Base-by-base conservation (phyloP, 441 rosid genomes). In the Jatropha podagrica region DNA sequence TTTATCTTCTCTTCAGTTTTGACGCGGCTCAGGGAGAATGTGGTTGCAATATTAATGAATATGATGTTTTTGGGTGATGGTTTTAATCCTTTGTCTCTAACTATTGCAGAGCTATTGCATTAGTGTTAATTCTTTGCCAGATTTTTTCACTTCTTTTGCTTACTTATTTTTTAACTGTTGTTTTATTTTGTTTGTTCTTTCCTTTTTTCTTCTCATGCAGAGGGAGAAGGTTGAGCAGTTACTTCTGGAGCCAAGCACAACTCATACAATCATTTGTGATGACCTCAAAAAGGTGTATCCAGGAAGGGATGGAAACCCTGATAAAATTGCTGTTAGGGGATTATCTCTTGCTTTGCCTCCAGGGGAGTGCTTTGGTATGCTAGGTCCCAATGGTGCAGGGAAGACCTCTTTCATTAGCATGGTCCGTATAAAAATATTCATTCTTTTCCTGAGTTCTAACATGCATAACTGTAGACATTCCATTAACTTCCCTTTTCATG, bases 341-440 rank as follows among this genome's bases (percentile, higher is more conserved):
- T 80, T 95, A 75, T 89, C 93, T 76, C 97, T 95, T 74, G 95
- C 88, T 73, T 76, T 93, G 78, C 89, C 93, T 75, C 82, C 79
- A 68, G 98, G 97, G 64, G 97, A 95, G 83, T 95, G 99, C 82
- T 91, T 95, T 42, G 99, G 99, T 41, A 84, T 93, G 93, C 94
- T 95, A 64, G 97, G 98, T 76, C 99, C 99, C 4, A 95, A 93
- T 79, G 99, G 98, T 70, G 98, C 99, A 11, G 97, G 99, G 55
- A 95, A 95, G 81, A 93, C 99, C 63, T 90, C 98, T 64, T 93
- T 95, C 84, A 93, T 95, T 74, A 89, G 80, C 77, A 95, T 95
- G 97, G 98, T 91, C 55, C 81, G 85, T 84, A 59, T 56, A 69
- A 48, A 38, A 54, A 1, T 60, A 27, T 17, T 49, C 65, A 72